phyloP scores from a whole-genome alignment of 2,329 filamentous ascomycete genomes.

The Xylariales sp. region DNA sequence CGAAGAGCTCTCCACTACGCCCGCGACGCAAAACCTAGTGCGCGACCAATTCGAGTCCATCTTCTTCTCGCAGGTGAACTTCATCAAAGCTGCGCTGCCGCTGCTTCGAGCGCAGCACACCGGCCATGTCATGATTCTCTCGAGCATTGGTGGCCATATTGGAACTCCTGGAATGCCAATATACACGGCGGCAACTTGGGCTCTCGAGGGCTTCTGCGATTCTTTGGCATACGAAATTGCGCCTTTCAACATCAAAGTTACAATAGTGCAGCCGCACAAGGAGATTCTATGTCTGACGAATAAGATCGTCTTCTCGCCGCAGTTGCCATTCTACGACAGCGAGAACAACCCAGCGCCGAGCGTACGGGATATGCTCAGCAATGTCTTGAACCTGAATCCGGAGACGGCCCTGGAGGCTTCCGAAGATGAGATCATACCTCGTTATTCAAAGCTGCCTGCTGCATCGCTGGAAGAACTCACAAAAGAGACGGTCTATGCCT shows the following conservation, averaged over 20 bases:
- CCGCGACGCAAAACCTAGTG: constrained; percentile 70
- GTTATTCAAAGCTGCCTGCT: constrained; percentile 70
- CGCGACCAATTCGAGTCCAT: constrained; percentile 91
- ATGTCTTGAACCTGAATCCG: constrained; percentile 72
- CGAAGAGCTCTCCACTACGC: constrained; percentile 76
- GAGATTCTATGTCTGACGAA: constrained; percentile 87
- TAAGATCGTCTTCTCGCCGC: constrained; percentile 77
- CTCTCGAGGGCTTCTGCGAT: constrained; percentile 92
- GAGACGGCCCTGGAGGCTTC: constrained; percentile 48
- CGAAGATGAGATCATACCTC: constrained; percentile 48
- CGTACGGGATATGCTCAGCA: constrained; percentile 76
- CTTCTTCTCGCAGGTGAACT: constrained; percentile 94
- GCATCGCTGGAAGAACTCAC: constrained; percentile 69
- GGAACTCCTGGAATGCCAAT: constrained; percentile 87
- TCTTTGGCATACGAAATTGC: constrained; percentile 93
- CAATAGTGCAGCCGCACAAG: constrained; percentile 91
- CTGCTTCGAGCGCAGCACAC: constrained; percentile 73
- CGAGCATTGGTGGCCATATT: constrained; percentile 86
- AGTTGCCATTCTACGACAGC: constrained; percentile 60
- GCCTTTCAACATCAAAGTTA: constrained; percentile 94
- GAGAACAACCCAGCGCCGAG: constrained; percentile 71
- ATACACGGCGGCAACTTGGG: constrained; percentile 91
- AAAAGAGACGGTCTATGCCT: constrained; percentile 82
- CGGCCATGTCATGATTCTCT: constrained; percentile 86
- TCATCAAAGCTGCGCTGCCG: constrained; percentile 84